Conservation (phyloP, 176 grass and related monocot species). For the Rhynchospora pubera region DNA sequence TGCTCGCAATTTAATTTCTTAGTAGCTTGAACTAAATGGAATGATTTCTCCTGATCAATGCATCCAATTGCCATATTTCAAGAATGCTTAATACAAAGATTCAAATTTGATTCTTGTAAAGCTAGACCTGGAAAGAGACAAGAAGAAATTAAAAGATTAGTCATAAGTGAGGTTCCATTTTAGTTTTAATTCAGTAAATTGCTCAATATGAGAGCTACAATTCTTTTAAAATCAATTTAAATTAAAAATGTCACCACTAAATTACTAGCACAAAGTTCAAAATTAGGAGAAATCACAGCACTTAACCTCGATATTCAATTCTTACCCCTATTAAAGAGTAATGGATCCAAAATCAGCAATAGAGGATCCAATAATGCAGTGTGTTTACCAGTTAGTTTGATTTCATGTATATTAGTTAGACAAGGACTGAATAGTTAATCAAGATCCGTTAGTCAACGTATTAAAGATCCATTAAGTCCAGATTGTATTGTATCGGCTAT, state of each 20-base stretch:
- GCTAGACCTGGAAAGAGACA: background rate
- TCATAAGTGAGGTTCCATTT: background rate
- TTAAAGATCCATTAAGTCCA: no score
- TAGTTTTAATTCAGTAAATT: background rate
- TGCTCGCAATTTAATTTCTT: no score
- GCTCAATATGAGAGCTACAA: background rate
- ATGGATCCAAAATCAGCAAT: background rate
- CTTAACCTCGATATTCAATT: background rate
- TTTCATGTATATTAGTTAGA: no score
- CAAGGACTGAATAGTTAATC: no score
- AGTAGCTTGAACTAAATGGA: constrained; percentile 22
- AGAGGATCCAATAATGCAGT: no score
- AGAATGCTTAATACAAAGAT: background rate
- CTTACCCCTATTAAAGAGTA: no score
- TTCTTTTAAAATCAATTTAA: background rate
- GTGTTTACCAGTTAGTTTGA: no score
- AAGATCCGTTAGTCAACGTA: no score
- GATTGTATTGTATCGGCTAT: no score
- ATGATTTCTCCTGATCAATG: constrained; percentile 32
- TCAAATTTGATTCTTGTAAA: background rate
- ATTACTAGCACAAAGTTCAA: background rate
- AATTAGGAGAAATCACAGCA: background rate
- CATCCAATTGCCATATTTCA: constrained; percentile 55
- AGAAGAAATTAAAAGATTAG: background rate
- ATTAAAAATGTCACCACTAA: no score